phyloP scores from a whole-genome alignment of 495 filamentous ascomycete species.

The Annulohypoxylon moriforme region DNA sequence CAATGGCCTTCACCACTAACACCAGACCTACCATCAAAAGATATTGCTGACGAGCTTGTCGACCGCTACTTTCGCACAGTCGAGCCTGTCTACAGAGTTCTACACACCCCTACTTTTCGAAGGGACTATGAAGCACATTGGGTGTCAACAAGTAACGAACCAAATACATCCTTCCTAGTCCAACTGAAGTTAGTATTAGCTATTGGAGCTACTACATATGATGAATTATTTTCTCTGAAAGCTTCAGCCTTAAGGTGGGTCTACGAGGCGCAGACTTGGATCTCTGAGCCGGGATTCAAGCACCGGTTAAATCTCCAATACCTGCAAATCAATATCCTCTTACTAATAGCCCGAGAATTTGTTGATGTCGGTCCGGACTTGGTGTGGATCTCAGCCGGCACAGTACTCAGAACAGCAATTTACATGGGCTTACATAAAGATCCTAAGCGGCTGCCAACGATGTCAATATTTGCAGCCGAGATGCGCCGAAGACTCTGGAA shows the following conservation, averaged over 20 bases:
- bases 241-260: conserved; percentile 69
- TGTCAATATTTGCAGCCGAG: conserved; percentile 65
- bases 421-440: conserved; percentile 72
- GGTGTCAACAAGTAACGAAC: conserved; percentile 29
- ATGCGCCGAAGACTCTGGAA: conserved; percentile 76
- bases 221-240: conserved; percentile 59
- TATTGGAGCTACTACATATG: conserved; percentile 68
- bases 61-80: conserved; percentile 63
- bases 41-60: conserved; percentile 61
- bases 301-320: conserved; percentile 63
- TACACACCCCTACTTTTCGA: conserved; percentile 64
- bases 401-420: conserved; percentile 68
- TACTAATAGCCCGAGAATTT: conserved; percentile 68
- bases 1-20: conserved; percentile 53
- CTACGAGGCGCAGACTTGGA: conserved; percentile 71
- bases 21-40: conserved; percentile 57
- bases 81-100: conserved; percentile 65
- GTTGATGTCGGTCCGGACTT: conserved; percentile 66
- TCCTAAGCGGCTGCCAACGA: conserved; percentile 56
- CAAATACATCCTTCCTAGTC: conserved; percentile 59
- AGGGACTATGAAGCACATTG: conserved; percentile 61
- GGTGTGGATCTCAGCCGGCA: conserved; percentile 69
- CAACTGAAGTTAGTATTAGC: conserved; percentile 74
- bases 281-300: conserved; percentile 64
- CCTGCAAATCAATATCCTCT: conserved; percentile 69